Evolutionary conservation across 2,329 filamentous ascomycete species (phyloP).

Genomic region (Emericellopsis atlantica): DNA sequence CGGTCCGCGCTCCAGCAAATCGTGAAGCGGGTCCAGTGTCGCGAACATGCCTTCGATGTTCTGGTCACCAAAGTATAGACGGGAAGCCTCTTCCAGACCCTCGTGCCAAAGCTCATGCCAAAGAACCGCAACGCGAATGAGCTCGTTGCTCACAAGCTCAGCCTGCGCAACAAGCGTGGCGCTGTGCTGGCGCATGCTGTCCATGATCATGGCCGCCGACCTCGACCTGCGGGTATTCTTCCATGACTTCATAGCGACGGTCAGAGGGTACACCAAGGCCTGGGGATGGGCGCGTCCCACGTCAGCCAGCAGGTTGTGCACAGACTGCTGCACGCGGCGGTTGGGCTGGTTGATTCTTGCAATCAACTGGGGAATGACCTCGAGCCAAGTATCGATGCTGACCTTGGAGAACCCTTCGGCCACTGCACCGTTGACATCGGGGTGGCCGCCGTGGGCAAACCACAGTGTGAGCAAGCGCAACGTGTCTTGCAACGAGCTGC

Average conservation of each 20-base stretch:
- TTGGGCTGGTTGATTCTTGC: slow-evolving; percentile 96
- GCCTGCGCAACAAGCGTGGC: slow-evolving; percentile 88
- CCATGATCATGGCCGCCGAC: slow-evolving; percentile 90
- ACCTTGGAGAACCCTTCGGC: slow-evolving; percentile 85
- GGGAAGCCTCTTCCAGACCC: slow-evolving; percentile 88
- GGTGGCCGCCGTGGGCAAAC: slow-evolving; percentile 85
- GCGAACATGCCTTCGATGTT: slow-evolving; percentile 97
- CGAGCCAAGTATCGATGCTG: slow-evolving; percentile 95
- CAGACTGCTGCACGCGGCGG: slow-evolving; percentile 71
- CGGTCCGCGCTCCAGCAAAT: slow-evolving; percentile 78
- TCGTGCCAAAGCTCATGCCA: slow-evolving; percentile 99
- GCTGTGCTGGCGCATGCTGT: slow-evolving; percentile 93
- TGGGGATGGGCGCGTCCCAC: slow-evolving; percentile 92
- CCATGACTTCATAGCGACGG: slow-evolving; percentile 90
- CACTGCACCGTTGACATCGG: slow-evolving; percentile 79
- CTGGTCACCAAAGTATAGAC: slow-evolving; percentile 92
- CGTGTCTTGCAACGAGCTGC: slow-evolving; percentile 91
- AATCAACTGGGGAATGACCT: slow-evolving; percentile 95
- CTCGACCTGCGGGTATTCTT: slow-evolving; percentile 73
- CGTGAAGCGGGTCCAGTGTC: slow-evolving; percentile 80
- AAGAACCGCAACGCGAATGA: slow-evolving; percentile 90
- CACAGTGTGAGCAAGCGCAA: slow-evolving; percentile 85
- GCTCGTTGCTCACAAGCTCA: slow-evolving; percentile 86
- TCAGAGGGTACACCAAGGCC: slow-evolving; percentile 90
- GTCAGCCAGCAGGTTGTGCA: slow-evolving; percentile 84